phyloP scores from a whole-genome alignment of 108 stramenopile genomes.

The Nitzschia sp. region DNA sequence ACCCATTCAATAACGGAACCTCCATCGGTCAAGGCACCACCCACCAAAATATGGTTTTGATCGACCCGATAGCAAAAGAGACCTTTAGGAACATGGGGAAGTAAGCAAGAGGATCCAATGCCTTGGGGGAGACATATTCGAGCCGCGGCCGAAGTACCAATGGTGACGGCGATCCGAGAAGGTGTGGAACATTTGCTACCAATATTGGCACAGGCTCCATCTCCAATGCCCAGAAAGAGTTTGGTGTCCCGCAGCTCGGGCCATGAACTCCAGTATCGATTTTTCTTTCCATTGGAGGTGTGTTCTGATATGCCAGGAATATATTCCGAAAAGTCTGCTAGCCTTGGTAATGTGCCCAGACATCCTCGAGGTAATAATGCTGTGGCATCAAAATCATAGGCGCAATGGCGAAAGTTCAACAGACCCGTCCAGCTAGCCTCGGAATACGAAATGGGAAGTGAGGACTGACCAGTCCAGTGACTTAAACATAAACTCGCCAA shows the following conservation, averaged over 20 bases:
- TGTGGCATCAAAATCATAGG: constrained; percentile 50
- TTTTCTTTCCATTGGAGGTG: constrained; percentile 12
- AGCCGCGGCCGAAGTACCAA: constrained; percentile 85
- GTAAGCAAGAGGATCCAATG: constrained; percentile 5
- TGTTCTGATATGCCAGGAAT: constrained; percentile 13
- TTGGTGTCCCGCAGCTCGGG: constrained; percentile 52
- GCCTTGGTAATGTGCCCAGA: constrained; percentile 35
- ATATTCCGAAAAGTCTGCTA: constrained; percentile 51
- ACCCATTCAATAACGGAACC: constrained; percentile 85
- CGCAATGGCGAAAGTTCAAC: constrained; percentile 64
- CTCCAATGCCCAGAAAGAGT: constrained; percentile 75
- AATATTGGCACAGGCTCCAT: constrained; percentile 87
- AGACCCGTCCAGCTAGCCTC: constrained; percentile 90
- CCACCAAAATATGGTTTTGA: constrained; percentile 55
- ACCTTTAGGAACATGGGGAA: constrained; percentile 45
- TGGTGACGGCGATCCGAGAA: constrained; percentile 77
- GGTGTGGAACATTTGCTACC: constrained; percentile 67
- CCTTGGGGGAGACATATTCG: constrained; percentile 58
- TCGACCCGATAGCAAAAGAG: constrained; percentile 84
- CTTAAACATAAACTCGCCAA: constrained; percentile 62
- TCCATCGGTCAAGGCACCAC: constrained; percentile 85
- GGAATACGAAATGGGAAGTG: constrained; percentile 72
- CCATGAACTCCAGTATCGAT: constrained; percentile 59
- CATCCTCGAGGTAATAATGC: constrained; percentile 46
- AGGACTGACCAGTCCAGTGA: constrained; percentile 55